Base-by-base conservation (phyloP, 495 filamentous ascomycete genomes). In the Neurospora tetrasperma region DNA sequence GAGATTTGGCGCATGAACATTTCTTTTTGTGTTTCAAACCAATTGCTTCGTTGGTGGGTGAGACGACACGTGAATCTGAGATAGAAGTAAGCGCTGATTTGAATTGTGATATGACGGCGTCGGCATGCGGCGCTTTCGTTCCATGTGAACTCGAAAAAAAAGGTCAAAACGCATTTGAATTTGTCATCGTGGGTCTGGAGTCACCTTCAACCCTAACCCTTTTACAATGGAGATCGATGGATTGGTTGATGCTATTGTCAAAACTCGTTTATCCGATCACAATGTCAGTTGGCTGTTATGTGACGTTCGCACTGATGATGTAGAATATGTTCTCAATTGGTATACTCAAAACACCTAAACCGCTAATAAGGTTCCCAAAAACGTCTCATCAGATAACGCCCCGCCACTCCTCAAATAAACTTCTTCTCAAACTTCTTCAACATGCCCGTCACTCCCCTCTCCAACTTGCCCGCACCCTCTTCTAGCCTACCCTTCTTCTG, bases 391-490 rank as follows among this genome's bases (percentile, higher is more conserved):
- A 1, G 14, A 70, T 39, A 59, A 31, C 23, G 11, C 5, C 11
- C 46, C 6, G 35, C 35, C 35, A 38, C 0, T 42, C 38, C n/a
- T 74, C 69, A 84, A 10, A 84, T 91, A 80, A 95, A 88, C 79
- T 88, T 91, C 88, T 96, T 96, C 85, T 97, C 94, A 78, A 97
- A 84, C 82, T 89, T 94, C 89, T 94, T 97, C 77, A 97, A 84
- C 80, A 96, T 90, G 43, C 90, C 86, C 72, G 91, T 90, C 16
- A 97, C 89, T 4, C 91, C 90, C 80, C 89, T 91, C 83, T 97
- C 94, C 69, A 96, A 75, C 75, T 86, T 84, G 2, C 85, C 87
- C n/a, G 90, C 90, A 62, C 86, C 82, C 70, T 91, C 87, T 75
- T 94, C 93, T 35, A 97, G 77, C 78, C 85, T 91, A 71, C 86